phyloP scores from a whole-genome alignment of 2,329 filamentous ascomycete species.

The Cladophialophora carrionii region DNA sequence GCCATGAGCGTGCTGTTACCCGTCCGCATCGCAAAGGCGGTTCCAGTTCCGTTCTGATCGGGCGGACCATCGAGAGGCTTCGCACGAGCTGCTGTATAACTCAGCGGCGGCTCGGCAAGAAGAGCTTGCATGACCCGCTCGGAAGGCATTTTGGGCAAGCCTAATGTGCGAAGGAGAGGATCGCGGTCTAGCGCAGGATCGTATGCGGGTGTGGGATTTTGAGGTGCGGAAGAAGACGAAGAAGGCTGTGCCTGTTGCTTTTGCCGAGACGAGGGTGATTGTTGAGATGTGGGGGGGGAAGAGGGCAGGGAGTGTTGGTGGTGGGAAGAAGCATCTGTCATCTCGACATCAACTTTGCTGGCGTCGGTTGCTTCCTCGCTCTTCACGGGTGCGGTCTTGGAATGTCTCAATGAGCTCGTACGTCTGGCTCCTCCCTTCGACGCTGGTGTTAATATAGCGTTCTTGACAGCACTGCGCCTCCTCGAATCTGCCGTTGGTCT shows the following conservation, averaged over 20 bases:
- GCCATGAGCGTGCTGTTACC: constrained; percentile 26
- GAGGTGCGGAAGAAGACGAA: constrained; percentile 3
- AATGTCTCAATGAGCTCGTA: constrained; percentile 21
- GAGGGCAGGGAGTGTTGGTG: constrained; percentile 8
- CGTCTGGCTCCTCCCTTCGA: constrained; percentile 22
- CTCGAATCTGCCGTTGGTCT: constrained; percentile 33
- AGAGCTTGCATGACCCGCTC: constrained; percentile 52
- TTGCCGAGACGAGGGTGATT: constrained; percentile 20
- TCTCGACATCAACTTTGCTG: constrained; percentile 24
- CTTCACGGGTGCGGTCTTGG: constrained; percentile 20
- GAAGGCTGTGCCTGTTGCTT: constrained; percentile 18
- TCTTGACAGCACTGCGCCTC: constrained; percentile 39
- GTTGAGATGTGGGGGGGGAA: constrained; percentile 35
- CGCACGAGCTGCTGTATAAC: constrained; percentile 52
- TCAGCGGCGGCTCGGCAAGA: constrained; percentile 51
- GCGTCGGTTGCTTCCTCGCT: constrained; percentile 7
- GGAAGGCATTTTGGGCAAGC: constrained; percentile 51
- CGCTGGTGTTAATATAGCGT: constrained; percentile 29
- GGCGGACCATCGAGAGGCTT: constrained; percentile 39
- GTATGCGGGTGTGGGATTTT: constrained; percentile 36
- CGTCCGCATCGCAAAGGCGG: constrained; percentile 19
- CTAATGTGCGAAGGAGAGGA: constrained; percentile 42
- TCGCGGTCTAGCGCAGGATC: constrained; percentile 38
- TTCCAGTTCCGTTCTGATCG: constrained; percentile 25
- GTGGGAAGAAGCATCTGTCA: constrained; percentile 22